Conservation (phyloP, 371 early-diverging fungal genomes). For the Fennellomyces sp. region DNA sequence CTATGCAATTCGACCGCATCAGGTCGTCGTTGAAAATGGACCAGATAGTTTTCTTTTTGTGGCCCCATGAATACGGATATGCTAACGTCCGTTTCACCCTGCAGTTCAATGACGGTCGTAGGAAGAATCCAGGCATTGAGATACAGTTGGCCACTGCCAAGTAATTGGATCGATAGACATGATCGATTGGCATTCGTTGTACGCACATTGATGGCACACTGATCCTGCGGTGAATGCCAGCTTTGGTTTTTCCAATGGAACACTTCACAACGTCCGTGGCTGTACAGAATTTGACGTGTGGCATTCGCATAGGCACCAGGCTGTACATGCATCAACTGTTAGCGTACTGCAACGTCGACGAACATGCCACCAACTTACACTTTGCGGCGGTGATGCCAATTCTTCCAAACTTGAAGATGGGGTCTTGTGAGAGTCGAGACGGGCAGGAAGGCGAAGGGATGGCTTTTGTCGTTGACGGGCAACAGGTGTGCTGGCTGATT, state of each 20-base stretch:
- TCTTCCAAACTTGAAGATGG: constrained; percentile 12
- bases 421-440: constrained; percentile 6
- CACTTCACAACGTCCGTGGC: constrained; percentile 38
- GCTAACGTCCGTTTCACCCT: constrained; percentile 42
- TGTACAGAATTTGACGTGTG: constrained; percentile 33
- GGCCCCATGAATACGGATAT: constrained; percentile 38
- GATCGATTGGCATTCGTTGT: constrained; percentile 33
- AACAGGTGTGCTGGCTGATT: constrained; percentile 1
- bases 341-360: background rate
- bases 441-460: constrained; percentile 15
- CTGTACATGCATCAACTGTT: background rate
- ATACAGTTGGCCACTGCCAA: constrained; percentile 35
- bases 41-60: constrained; percentile 44
- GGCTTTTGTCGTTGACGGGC: constrained; percentile 2
- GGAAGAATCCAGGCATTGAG: constrained; percentile 50
- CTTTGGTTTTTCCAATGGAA: constrained; percentile 51
- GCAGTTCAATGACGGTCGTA: constrained; percentile 30
- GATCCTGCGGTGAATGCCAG: constrained; percentile 47
- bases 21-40: constrained; percentile 38
- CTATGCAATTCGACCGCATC: constrained; percentile 29
- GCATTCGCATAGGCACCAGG: constrained; percentile 25
- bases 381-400: constrained; percentile 34
- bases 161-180: constrained; percentile 39
- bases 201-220: constrained; percentile 37
- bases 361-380: constrained; percentile 19